These are phyloP conservation scores for Tubosaeta brunneosetosa DNA, from an alignment of 768 basidiomycete genomes.

Conservation along the genomic window DNA sequence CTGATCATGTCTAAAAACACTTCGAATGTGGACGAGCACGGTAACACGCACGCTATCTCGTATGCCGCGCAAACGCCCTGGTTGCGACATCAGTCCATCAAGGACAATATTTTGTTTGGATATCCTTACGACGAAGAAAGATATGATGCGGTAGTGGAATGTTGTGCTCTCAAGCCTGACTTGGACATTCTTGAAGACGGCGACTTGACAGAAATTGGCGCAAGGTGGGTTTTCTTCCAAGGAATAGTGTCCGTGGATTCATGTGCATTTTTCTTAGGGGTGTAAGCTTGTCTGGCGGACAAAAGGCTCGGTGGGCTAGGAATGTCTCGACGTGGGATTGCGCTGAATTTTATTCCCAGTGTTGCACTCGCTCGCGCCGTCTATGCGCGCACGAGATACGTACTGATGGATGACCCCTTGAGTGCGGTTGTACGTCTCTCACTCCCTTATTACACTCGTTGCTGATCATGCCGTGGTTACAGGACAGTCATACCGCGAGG, in stretches of 20 bases:
- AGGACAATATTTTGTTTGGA: slow-evolving; percentile 79
- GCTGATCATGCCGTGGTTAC: slow-evolving; percentile 1
- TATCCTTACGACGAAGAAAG: slow-evolving; percentile 64
- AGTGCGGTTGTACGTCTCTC: slow-evolving; percentile 65
- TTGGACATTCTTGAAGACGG: slow-evolving; percentile 83
- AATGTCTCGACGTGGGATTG: neutral
- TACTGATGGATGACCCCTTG: slow-evolving; percentile 77
- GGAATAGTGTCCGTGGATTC: neutral
- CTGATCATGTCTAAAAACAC: slow-evolving; percentile 44
- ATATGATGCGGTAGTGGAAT: slow-evolving; percentile 73
- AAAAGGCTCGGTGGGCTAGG: slow-evolving; percentile 61
- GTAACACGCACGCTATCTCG: slow-evolving; percentile 58
- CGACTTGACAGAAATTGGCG: slow-evolving; percentile 80
- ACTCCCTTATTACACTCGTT: neutral
- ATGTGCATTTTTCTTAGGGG: slow-evolving; percentile 38
- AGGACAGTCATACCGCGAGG: slow-evolving; percentile 69
- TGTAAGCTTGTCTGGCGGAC: slow-evolving; percentile 75
- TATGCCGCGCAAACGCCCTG: slow-evolving; percentile 73
- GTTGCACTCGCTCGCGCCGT: slow-evolving; percentile 82
- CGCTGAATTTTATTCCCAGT: slow-evolving; percentile 31
- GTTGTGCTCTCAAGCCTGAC: slow-evolving; percentile 79
- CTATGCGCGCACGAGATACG: slow-evolving; percentile 64
- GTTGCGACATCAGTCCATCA: slow-evolving; percentile 69
- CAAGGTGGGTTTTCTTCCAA: slow-evolving; percentile 36
- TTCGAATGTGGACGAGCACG: slow-evolving; percentile 53